These are phyloP conservation scores for Xylaria palmicola DNA, from an alignment of 495 filamentous ascomycete species.

Conservation along the genomic window DNA sequence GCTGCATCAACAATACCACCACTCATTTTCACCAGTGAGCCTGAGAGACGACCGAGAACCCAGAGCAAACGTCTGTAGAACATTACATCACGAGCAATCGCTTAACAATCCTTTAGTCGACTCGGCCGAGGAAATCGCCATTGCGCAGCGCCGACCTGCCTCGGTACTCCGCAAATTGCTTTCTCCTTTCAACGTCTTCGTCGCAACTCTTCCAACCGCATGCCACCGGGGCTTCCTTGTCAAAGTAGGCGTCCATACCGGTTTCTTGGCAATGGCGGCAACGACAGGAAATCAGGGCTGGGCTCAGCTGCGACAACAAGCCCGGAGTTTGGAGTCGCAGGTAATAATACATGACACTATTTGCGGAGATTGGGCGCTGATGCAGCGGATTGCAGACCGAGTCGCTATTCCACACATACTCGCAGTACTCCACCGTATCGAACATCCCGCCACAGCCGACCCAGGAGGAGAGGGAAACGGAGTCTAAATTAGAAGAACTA, in stretches of 20 bases:
- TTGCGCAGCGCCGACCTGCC: no score
- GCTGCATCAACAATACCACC: background rate
- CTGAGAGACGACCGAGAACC: background rate
- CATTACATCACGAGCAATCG: no score
- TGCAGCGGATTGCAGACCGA: slow-evolving; percentile 64
- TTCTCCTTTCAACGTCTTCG: background rate
- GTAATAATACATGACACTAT: slow-evolving; percentile 46
- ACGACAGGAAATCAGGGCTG: slow-evolving; percentile 76
- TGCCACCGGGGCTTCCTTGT: background rate
- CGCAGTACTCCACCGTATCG: slow-evolving; percentile 82
- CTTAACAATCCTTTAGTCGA: no score
- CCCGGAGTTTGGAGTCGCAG: slow-evolving; percentile 86
- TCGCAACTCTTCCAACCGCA: background rate
- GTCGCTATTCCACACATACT: slow-evolving; percentile 89
- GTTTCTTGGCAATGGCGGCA: slow-evolving; percentile 59
- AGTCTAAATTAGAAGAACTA: slow-evolving; percentile 80
- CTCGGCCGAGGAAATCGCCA: no score
- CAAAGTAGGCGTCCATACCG: background rate
- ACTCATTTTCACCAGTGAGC: background rate
- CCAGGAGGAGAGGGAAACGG: slow-evolving; percentile 77
- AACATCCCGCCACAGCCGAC: slow-evolving; percentile 79
- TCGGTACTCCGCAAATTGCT: background rate
- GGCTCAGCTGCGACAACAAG: slow-evolving; percentile 94
- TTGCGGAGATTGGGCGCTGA: slow-evolving; percentile 7
- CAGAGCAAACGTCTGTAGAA: background rate